A percentile compares a stretch with the other conserved stretches of the same genome.
These are phyloP conservation scores for Sarcomyxa edulis DNA, from an alignment of 768 basidiomycete species.

Conservation along the genomic window DNA sequence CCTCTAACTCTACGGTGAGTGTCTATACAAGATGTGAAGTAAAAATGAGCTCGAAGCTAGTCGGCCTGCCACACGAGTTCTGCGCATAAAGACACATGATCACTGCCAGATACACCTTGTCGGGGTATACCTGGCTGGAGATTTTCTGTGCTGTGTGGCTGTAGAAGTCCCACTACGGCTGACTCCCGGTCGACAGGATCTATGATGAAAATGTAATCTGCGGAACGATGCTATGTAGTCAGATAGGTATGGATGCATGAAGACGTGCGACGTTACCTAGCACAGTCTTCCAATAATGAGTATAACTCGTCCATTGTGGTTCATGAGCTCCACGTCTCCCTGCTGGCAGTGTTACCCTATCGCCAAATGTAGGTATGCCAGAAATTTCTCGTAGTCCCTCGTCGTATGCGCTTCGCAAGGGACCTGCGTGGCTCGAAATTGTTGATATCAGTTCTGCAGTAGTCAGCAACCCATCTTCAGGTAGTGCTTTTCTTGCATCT, in stretches of 20 bases:
- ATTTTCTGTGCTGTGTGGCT: slow-evolving; percentile 52
- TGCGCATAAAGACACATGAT: slow-evolving; percentile 77
- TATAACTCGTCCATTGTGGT: slow-evolving; percentile 86
- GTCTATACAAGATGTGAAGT: too few relatives aligned
- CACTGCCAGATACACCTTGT: slow-evolving; percentile 74
- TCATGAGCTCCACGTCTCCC: slow-evolving; percentile 55
- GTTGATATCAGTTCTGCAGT: slow-evolving; percentile 49
- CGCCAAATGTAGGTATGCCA: slow-evolving; percentile 39
- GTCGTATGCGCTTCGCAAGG: slow-evolving; percentile 64
- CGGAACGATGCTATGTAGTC: slow-evolving; percentile 4
- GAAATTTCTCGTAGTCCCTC: slow-evolving; percentile 32
- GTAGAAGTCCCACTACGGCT: slow-evolving; percentile 48
- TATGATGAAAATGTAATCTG: slow-evolving; percentile 89
- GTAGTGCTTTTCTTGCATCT: slow-evolving; percentile 56
- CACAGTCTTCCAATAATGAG: slow-evolving; percentile 80
- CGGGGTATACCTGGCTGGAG: slow-evolving; percentile 76
- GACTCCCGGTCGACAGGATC: slow-evolving; percentile 32
- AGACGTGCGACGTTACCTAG: slow-evolving; percentile 46
- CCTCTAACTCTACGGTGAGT: too few relatives aligned
- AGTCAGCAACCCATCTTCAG: slow-evolving; percentile 66
- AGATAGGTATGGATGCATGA: slow-evolving; percentile 5
- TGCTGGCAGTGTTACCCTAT: slow-evolving; percentile 32
- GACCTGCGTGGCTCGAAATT: slow-evolving; percentile 28
- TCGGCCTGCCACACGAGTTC: slow-evolving; percentile 40
- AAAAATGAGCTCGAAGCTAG: slow-evolving; percentile 5